These are phyloP conservation scores for Starmerella sp. DNA, from an alignment of 805 yeast genomes.

Conservation along the genomic window DNA sequence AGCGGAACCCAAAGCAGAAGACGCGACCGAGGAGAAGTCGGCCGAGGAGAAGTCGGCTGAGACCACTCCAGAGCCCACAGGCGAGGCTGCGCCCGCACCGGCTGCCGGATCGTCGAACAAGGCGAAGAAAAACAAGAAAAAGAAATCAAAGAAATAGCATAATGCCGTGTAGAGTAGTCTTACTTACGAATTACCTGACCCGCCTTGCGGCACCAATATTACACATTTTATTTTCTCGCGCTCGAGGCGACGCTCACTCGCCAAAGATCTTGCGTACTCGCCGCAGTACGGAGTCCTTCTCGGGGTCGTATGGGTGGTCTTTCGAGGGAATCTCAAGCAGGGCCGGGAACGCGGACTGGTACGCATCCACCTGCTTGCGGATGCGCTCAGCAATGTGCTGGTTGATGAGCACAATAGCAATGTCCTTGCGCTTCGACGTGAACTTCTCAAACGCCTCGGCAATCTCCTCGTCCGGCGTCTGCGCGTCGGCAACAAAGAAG, in stretches of 20 bases:
- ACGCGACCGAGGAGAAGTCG: too few relatives aligned
- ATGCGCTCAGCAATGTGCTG: conserved; percentile 91
- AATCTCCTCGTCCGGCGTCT: conserved; percentile 66
- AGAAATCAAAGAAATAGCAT: conserved; percentile 14
- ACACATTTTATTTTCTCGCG: not conserved
- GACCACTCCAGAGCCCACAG: not conserved
- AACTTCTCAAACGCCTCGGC: conserved; percentile 63
- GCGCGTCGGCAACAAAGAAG: conserved; percentile 72
- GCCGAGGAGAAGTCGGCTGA: not conserved
- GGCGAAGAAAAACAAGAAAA: conserved; percentile 21
- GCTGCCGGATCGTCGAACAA: conserved; percentile 12
- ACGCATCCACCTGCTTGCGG: conserved; percentile 68
- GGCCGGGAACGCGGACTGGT: conserved; percentile 89
- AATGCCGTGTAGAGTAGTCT: not conserved
- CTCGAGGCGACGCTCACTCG: conserved; percentile 36
- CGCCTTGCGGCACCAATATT: not conserved
- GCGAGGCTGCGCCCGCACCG: not conserved
- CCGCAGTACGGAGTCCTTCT: conserved; percentile 88
- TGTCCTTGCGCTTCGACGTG: conserved; percentile 68
- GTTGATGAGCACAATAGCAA: conserved; percentile 84
- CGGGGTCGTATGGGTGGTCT: conserved; percentile 98
- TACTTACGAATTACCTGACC: not conserved
- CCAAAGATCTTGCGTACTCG: conserved; percentile 93
- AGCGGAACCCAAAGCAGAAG: too few relatives aligned
- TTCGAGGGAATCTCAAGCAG: conserved; percentile 93